phyloP scores from a whole-genome alignment of 2,329 filamentous ascomycete species.

The Teratosphaeria pseudoeucalypti region DNA sequence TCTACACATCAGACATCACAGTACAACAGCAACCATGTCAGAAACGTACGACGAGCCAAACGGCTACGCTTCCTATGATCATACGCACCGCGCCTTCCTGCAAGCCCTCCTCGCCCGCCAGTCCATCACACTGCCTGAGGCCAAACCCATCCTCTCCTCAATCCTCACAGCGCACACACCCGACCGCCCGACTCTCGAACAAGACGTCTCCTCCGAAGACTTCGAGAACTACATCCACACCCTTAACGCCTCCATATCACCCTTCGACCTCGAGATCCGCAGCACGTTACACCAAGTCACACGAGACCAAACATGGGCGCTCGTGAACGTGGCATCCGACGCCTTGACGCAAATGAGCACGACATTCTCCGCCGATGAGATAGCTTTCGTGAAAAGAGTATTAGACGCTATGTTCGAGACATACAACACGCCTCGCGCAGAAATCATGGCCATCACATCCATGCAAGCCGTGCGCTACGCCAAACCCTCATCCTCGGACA shows the following conservation, averaged over 20 bases:
- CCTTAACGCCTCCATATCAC: slow-evolving; percentile 61
- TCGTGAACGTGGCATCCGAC: slow-evolving; percentile 84
- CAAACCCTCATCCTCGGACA: slow-evolving; percentile 28
- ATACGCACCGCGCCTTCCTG: slow-evolving; percentile 77
- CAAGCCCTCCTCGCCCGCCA: slow-evolving; percentile 77
- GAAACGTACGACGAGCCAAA: not conserved
- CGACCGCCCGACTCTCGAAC: slow-evolving; percentile 40
- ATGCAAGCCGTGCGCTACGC: slow-evolving; percentile 68
- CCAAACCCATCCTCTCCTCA: slow-evolving; percentile 61
- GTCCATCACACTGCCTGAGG: slow-evolving; percentile 64
- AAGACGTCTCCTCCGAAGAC: slow-evolving; percentile 57
- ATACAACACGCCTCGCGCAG: slow-evolving; percentile 67
- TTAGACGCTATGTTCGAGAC: slow-evolving; percentile 88
- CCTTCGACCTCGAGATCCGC: slow-evolving; percentile 82
- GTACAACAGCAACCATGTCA: not conserved
- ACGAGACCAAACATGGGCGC: slow-evolving; percentile 59
- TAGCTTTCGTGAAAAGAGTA: slow-evolving; percentile 77
- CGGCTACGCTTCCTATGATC: slow-evolving; percentile 34
- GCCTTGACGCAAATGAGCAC: slow-evolving; percentile 79
- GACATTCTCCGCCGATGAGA: slow-evolving; percentile 67
- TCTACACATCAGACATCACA: not conserved
- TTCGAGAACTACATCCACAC: slow-evolving; percentile 59
- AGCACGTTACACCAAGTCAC: slow-evolving; percentile 56
- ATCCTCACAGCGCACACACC: slow-evolving; percentile 54
- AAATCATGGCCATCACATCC: slow-evolving; percentile 70